Evolutionary conservation across 2,329 filamentous ascomycete species (phyloP).

Genomic region (Alternaria arborescens): DNA sequence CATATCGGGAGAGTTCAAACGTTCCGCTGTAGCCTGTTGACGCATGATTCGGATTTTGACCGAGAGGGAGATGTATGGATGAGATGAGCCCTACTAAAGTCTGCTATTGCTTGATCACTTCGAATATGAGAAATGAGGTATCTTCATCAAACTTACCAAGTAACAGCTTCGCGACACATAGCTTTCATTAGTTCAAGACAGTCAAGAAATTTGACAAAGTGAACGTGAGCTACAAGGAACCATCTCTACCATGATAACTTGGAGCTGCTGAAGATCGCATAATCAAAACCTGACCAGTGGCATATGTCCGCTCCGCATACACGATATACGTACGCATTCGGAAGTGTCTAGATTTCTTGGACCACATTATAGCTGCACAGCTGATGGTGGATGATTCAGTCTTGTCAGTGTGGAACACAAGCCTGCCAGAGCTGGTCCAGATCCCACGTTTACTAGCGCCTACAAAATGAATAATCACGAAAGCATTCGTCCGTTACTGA

Average conservation of each 20-base stretch:
- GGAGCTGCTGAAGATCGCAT: not conserved
- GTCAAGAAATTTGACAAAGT: not conserved
- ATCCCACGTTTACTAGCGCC: not conserved
- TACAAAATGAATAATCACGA: not conserved
- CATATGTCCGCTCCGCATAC: not conserved
- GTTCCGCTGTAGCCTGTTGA: too few species aligned
- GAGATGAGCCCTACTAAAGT: too few species aligned
- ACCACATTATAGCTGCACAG: not conserved
- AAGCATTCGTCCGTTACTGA: not conserved
- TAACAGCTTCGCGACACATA: not conserved
- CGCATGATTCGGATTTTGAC: too few species aligned
- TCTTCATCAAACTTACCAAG: not conserved
- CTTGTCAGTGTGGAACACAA: not conserved
- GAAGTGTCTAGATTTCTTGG: not conserved
- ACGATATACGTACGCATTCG: not conserved
- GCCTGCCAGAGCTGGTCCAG: not conserved
- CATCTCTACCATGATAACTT: not conserved
- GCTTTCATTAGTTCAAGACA: not conserved
- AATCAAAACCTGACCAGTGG: not conserved
- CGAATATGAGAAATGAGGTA: too few species aligned
- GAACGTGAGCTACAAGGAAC: not conserved
- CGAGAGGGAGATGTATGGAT: too few species aligned
- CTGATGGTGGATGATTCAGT: not conserved
- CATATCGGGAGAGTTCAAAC: too few species aligned
- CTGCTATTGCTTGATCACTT: too few species aligned